A percentile compares a stretch with the other conserved stretches of the same genome.
Evolutionary conservation across 805 yeast species (phyloP).

Genomic region (Nakazawaea anatomiae): DNA sequence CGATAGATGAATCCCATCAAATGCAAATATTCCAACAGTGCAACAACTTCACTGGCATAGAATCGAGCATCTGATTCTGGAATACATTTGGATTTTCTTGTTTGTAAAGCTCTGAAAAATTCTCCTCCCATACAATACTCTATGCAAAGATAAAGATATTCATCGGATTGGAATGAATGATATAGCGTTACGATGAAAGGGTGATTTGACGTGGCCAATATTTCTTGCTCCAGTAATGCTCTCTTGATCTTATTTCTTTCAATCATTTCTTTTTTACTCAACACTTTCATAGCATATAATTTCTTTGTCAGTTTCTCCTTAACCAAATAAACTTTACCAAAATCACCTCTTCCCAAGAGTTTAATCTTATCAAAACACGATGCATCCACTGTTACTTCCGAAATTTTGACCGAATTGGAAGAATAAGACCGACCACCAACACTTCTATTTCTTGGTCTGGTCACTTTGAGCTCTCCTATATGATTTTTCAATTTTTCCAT

Average conservation of each 20-base stretch:
- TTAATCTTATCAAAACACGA: constrained; percentile 84
- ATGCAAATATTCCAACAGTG: constrained; percentile 93
- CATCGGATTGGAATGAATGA: constrained; percentile 95
- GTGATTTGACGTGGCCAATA: constrained; percentile 89
- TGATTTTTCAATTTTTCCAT: constrained; percentile 21
- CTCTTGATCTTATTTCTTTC: constrained; percentile 91
- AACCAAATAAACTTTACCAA: constrained; percentile 92
- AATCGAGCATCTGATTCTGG: constrained; percentile 85
- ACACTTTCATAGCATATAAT: constrained; percentile 88
- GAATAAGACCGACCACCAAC: constrained; percentile 57
- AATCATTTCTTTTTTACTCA: constrained; percentile 89
- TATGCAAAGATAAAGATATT: constrained; percentile 88
- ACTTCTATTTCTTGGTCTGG: constrained; percentile 39
- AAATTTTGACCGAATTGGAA: constrained; percentile 64
- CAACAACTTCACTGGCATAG: constrained; percentile 95
- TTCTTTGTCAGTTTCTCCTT: constrained; percentile 70
- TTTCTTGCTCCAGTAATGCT: constrained; percentile 95
- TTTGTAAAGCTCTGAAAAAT: constrained; percentile 92
- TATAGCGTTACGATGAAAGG: constrained; percentile 95
- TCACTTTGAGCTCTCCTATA: constrained; percentile 28
- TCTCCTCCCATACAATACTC: constrained; percentile 99
- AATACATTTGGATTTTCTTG: constrained; percentile 80
- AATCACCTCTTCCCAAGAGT: constrained; percentile 95
- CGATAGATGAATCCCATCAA: constrained; percentile 96
- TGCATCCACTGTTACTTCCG: constrained; percentile 79